Conservation (phyloP, 164 flowering plant genomes). For the Saururus chinensis region DNA sequence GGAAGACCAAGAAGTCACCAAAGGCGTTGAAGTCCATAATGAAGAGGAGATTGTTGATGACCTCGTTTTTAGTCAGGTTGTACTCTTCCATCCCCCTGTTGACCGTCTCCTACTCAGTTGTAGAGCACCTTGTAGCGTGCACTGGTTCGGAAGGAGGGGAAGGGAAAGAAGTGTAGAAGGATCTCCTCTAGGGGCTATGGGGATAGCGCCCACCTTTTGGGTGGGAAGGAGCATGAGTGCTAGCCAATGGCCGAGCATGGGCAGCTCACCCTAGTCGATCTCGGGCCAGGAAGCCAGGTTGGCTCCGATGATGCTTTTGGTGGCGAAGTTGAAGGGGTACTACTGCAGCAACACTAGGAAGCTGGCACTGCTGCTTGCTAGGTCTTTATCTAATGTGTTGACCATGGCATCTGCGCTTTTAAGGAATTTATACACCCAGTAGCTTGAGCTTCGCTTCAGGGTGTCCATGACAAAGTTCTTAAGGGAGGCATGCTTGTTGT, state of each 20-base stretch:
- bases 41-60: conserved; percentile 66
- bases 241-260: conserved; percentile 53
- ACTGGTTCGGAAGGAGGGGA: conserved; percentile 43
- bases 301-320: conserved; percentile 44
- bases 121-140: conserved; percentile 45
- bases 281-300: conserved; percentile 42
- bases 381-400: conserved; percentile 35
- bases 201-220: conserved; percentile 19
- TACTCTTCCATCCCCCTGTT: conserved; percentile 38
- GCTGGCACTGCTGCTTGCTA: conserved; percentile 22
- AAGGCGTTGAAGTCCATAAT: conserved; percentile 74
- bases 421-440: conserved; percentile 41
- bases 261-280: conserved; percentile 34
- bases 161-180: conserved; percentile 59
- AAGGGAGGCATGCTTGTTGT: conserved; percentile 41
- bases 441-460: conserved; percentile 49
- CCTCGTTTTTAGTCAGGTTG: conserved; percentile 41
- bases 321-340: conserved; percentile 49
- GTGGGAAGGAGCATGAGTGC: conserved; percentile 61
- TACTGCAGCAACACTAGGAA: conserved; percentile 36
- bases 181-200: conserved; percentile 66
- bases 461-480: conserved; percentile 48
- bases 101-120: conserved; percentile 39
- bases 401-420: conserved; percentile 47
- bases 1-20: conserved; percentile 63